These are phyloP conservation scores for Coemansia sp. DNA, from an alignment of 192 early-diverging fungal genomes.

Conservation along the genomic window DNA sequence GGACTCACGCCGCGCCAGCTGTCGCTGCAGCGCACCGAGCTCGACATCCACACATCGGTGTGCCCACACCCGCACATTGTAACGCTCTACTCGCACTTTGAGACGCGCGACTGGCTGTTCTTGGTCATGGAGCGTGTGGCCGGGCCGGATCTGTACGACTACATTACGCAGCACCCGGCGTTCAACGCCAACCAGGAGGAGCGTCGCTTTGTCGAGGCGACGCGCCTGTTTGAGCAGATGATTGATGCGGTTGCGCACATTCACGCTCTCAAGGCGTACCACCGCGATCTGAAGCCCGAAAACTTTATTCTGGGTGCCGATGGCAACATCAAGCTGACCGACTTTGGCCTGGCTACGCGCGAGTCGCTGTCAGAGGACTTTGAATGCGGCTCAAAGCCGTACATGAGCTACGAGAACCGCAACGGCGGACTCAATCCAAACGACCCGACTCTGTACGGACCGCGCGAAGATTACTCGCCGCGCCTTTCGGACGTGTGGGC, in stretches of 20 bases:
- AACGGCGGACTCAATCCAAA: slow-evolving; percentile 50
- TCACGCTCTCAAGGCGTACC: slow-evolving; percentile 79
- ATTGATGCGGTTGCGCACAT: slow-evolving; percentile 74
- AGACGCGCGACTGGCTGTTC: slow-evolving; percentile 61
- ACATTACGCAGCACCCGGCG: slow-evolving; percentile 54
- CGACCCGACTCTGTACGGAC: slow-evolving; percentile 51
- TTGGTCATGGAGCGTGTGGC: slow-evolving; percentile 65
- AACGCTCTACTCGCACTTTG: slow-evolving; percentile 64
- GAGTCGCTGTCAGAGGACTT: slow-evolving; percentile 77
- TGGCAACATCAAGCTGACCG: slow-evolving; percentile 76
- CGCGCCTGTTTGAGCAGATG: slow-evolving; percentile 65
- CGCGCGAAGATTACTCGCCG: slow-evolving; percentile 61
- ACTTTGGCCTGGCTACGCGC: slow-evolving; percentile 91
- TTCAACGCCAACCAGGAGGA: slow-evolving; percentile 54
- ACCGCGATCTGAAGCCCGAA: slow-evolving; percentile 89
- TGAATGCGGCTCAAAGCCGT: slow-evolving; percentile 81
- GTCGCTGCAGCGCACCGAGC: slow-evolving; percentile 66
- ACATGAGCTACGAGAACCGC: slow-evolving; percentile 72
- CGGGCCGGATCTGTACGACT: slow-evolving; percentile 58
- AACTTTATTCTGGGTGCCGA: slow-evolving; percentile 69
- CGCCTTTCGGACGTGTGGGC: slow-evolving; percentile 71
- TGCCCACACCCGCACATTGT: slow-evolving; percentile 70
- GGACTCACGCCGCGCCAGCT: slow-evolving; percentile 60
- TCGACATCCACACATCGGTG: slow-evolving; percentile 62
- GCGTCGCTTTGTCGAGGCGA: slow-evolving; percentile 52